Evolutionary conservation across 495 filamentous ascomycete species (phyloP).

Genomic region (Penicillium cinerascens): DNA sequence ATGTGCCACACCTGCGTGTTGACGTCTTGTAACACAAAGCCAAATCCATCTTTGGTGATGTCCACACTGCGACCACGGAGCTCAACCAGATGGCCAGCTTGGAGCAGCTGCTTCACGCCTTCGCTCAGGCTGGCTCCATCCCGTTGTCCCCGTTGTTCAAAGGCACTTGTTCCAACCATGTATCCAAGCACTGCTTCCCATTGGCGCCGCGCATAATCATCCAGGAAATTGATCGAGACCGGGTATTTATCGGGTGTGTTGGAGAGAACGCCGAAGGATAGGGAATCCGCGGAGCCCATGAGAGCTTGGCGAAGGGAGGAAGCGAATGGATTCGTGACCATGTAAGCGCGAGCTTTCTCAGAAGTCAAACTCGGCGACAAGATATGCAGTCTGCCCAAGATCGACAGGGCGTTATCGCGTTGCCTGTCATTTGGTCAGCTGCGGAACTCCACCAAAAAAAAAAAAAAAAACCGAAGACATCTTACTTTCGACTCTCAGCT

Average conservation of each 20-base stretch:
- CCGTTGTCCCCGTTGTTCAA: constrained; percentile 34
- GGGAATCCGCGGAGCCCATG: constrained; percentile 77
- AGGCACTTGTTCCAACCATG: constrained; percentile 73
- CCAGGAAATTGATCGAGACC: constrained; percentile 63
- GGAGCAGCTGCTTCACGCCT: constrained; percentile 77
- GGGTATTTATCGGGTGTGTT: neutral
- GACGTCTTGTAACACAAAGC: constrained; percentile 88
- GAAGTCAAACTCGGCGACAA: constrained; percentile 56
- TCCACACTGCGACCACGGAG: constrained; percentile 52
- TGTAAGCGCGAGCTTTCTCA: constrained; percentile 61
- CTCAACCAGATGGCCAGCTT: constrained; percentile 76
- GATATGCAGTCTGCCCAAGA: constrained; percentile 81
- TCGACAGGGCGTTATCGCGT: constrained; percentile 74
- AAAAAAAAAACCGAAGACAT: neutral
- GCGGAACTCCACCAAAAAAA: neutral
- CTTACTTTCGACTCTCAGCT: constrained; percentile 63
- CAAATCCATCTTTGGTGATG: constrained; percentile 90
- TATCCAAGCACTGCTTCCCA: constrained; percentile 97
- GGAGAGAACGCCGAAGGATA: constrained; percentile 76
- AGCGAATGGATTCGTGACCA: constrained; percentile 71
- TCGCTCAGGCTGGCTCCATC: constrained; percentile 57
- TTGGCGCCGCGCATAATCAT: constrained; percentile 78
- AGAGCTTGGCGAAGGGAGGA: constrained; percentile 75
- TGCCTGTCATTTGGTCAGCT: constrained; percentile 39
- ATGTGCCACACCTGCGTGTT: constrained; percentile 97